Conservation (phyloP, 305 asterid species). For the Coffea humblotiana region DNA sequence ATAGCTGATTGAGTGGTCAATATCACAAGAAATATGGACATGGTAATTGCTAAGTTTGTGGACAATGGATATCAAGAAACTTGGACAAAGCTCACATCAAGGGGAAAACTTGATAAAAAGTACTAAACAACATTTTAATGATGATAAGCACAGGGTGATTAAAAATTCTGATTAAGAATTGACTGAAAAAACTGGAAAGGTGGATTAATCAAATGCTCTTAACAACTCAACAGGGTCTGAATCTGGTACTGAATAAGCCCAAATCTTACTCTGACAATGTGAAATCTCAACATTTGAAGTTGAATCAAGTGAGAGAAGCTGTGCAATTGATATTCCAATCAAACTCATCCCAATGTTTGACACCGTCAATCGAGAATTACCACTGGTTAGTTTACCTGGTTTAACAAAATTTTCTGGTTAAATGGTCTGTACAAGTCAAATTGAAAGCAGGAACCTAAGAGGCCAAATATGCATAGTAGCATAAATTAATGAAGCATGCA, state of each 20-base stretch:
- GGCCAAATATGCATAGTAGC: background rate
- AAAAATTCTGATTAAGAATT: background rate
- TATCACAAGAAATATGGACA: background rate
- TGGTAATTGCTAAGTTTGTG: background rate
- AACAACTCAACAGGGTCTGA: background rate
- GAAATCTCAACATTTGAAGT: constrained; percentile 55
- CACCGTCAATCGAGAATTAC: constrained; percentile 30
- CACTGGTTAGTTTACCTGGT: constrained; percentile 47
- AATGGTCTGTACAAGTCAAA: background rate
- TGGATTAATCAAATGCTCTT: background rate
- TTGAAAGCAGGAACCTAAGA: background rate
- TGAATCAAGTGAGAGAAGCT: constrained; percentile 56
- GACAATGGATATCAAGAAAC: background rate
- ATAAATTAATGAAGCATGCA: background rate
- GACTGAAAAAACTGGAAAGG: background rate
- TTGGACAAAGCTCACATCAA: background rate
- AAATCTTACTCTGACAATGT: constrained; percentile 53
- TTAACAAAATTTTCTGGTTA: constrained; percentile 10
- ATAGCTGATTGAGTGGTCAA: background rate
- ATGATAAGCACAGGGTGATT: background rate
- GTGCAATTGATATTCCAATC: constrained; percentile 65
- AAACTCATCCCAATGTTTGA: constrained; percentile 73
- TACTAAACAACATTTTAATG: background rate
- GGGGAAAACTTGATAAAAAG: background rate
- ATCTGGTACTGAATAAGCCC: background rate